Evolutionary conservation across 768 basidiomycete species (phyloP), one percentile per base, ranked within the genome.

Genomic region (Psilocybe cubensis): DNA sequence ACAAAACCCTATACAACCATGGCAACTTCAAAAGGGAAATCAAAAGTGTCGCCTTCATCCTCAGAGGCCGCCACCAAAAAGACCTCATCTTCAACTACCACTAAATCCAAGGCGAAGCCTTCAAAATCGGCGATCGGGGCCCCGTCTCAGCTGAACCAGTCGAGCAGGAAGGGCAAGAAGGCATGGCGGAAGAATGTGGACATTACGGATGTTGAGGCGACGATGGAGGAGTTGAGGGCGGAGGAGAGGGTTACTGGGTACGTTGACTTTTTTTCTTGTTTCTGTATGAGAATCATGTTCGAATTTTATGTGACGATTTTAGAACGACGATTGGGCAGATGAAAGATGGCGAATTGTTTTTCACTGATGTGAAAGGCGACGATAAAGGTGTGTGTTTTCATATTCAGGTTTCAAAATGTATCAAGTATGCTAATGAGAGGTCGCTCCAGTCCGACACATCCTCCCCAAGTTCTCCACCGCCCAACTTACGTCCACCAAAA

Each of bases 121-220:
- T 59, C 45, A 1, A 66, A 68, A 38, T 74, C 79, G 4, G 49
- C 65, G 1, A 54, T 80, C 12, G 86, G 86, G 3, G 87, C 86
- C 0, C 85, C 86, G 0, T 77, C 84, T 1, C 85, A 89, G 57
- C 81, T 77, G 50, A 80, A 72, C 20, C 94, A 96, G 70, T 71
- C 85, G 0, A 91, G 88, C 64, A 77, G 94, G 56, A 96, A 94
- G 71, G 92, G 94, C n/a, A 96, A 96, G 71, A 85, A 84, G 54
- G 86, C 94, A 45, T 96, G 95, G 95, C 75, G 95, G 69, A 96
- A 97, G 76, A 92, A 97, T 71, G 87, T 96, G 51, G 87, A 96
- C 69, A 82, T 96, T 48, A 83, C 84, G 23, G 86, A 86, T 48
- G 86, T 95, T 18, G 94, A 96, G 64, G 76, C 79, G 45, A 86